These are phyloP conservation scores for Fusarium citri DNA, from an alignment of 2,329 filamentous ascomycete genomes.

Conservation along the genomic window DNA sequence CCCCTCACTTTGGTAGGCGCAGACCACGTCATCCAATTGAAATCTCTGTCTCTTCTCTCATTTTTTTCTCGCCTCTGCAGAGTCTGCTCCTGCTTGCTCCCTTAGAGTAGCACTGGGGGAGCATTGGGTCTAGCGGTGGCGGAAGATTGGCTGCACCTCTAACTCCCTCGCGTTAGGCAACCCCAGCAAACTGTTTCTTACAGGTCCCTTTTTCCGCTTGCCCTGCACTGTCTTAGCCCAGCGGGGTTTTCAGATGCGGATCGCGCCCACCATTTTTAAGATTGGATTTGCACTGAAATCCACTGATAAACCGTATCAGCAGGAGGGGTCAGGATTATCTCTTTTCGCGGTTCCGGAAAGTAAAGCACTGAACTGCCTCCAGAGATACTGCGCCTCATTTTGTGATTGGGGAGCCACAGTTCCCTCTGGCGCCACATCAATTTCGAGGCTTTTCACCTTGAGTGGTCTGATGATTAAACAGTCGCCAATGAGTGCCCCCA, in stretches of 20 bases:
- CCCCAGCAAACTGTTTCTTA: background rate
- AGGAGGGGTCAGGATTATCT: background rate
- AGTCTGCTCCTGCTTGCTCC: background rate
- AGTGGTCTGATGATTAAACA: background rate
- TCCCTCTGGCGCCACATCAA: background rate
- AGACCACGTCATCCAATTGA: slow-evolving; percentile 8
- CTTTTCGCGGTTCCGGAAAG: background rate
- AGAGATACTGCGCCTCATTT: background rate
- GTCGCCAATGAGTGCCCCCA: background rate
- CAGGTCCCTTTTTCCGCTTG: slow-evolving; percentile 2
- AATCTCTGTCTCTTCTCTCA: background rate
- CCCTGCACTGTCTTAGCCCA: background rate
- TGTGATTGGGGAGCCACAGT: background rate
- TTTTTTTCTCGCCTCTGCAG: background rate
- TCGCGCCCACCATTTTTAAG: slow-evolving; percentile 3
- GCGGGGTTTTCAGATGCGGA: background rate
- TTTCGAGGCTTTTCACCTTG: background rate
- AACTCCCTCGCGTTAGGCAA: background rate
- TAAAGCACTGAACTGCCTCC: background rate
- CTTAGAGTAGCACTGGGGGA: background rate
- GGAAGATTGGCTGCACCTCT: background rate
- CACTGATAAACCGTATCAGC: background rate
- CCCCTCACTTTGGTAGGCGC: background rate
- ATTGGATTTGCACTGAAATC: background rate
- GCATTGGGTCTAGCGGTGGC: slow-evolving; percentile 4